phyloP scores from a whole-genome alignment of 306 rosid genomes.

The Oemleria cerasiformis region DNA sequence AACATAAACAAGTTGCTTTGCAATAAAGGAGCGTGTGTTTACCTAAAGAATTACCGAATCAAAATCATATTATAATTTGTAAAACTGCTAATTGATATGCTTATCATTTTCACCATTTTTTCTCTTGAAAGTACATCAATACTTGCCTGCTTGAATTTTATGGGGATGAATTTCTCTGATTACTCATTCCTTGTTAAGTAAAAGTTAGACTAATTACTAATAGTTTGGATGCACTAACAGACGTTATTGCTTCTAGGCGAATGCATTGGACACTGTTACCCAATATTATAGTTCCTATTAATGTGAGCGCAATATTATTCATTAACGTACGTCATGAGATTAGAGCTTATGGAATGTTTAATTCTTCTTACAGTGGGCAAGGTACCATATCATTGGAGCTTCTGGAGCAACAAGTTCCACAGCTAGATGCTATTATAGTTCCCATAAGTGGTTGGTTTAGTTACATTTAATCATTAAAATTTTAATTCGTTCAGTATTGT shows the following conservation, averaged over 20 bases:
- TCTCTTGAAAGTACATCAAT: not conserved
- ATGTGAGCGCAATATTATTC: not conserved
- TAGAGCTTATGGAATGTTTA: slow-evolving; percentile 17
- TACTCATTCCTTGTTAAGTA: not conserved
- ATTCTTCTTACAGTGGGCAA: slow-evolving; percentile 75
- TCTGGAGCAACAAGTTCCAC: slow-evolving; percentile 82
- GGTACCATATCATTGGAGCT: slow-evolving; percentile 85
- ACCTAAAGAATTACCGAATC: not conserved
- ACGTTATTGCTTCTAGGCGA: slow-evolving; percentile 14
- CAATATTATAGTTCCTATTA: not conserved
- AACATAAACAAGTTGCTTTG: not conserved
- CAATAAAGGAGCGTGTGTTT: not conserved
- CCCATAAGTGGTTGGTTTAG: slow-evolving; percentile 84
- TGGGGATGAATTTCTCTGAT: not conserved
- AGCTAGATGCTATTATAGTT: slow-evolving; percentile 63
- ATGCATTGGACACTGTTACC: not conserved
- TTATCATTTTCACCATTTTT: not conserved
- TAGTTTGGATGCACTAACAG: not conserved
- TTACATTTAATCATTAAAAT: slow-evolving; percentile 11
- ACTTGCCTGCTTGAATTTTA: not conserved
- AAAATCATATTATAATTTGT: not conserved
- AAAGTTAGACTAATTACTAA: not conserved
- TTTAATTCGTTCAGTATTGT: slow-evolving; percentile 1
- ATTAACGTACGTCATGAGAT: not conserved
- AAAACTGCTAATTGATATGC: not conserved